These are phyloP conservation scores for Pseudotsuga menziesii DNA, from an alignment of 75 land plant genomes.

Conservation along the genomic window DNA sequence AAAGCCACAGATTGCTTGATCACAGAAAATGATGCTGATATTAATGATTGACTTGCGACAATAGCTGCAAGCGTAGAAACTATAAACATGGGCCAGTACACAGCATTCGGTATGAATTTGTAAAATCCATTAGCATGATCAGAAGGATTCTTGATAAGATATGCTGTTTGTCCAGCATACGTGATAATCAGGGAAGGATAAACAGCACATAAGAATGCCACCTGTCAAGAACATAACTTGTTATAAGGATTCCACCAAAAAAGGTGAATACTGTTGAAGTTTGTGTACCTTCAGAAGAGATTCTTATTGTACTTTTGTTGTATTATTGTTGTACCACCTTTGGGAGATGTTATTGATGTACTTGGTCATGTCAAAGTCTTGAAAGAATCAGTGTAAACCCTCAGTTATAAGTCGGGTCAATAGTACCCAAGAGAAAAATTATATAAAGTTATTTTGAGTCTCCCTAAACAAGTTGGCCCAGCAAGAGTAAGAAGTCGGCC, in stretches of 20 bases:
- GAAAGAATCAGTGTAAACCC: too few species aligned
- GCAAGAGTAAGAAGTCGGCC: too few species aligned
- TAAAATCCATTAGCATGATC: slow-evolving; percentile 63
- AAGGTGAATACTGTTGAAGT: too few species aligned
- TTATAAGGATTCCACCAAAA: neutral
- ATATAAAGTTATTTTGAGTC: too few species aligned
- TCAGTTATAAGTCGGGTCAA: too few species aligned
- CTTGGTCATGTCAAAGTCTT: too few species aligned
- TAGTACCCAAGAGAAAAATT: too few species aligned
- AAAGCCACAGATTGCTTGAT: slow-evolving; percentile 62
- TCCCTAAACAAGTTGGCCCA: too few species aligned
- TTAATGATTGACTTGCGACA: slow-evolving; percentile 74
- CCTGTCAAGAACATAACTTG: slow-evolving; percentile 26
- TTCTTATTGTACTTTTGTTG: too few species aligned
- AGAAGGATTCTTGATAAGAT: slow-evolving; percentile 47
- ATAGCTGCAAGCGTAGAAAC: slow-evolving; percentile 66
- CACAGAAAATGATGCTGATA: slow-evolving; percentile 75
- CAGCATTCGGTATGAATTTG: slow-evolving; percentile 50
- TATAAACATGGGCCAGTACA: slow-evolving; percentile 82
- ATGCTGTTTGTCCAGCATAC: slow-evolving; percentile 78
- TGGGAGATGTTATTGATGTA: too few species aligned
- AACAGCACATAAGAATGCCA: slow-evolving; percentile 44
- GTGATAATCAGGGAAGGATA: slow-evolving; percentile 63
- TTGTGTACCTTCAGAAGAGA: too few species aligned
- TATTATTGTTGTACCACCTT: too few species aligned